Conservation (phyloP, 192 early-diverging fungal species). For the Coemansia sp. region DNA sequence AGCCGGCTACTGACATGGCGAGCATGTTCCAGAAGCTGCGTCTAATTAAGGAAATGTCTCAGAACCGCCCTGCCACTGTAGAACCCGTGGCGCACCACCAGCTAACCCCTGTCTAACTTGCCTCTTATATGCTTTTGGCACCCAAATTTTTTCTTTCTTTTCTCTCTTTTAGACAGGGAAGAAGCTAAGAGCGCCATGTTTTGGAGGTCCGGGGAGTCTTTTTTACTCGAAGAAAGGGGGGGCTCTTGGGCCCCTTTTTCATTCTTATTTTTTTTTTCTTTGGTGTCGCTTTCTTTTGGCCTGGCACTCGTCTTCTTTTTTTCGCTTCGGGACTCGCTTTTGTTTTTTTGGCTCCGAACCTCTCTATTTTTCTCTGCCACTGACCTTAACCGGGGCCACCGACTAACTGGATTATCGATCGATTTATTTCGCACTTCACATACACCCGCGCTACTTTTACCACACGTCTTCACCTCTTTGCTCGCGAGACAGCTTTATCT, state of each 20-base stretch:
- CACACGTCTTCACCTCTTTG: not conserved
- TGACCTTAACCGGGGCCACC: not conserved
- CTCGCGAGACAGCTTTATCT: not conserved
- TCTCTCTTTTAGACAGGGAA: constrained; percentile 4
- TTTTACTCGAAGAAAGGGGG: not conserved
- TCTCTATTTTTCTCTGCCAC: not conserved
- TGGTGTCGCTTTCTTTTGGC: not conserved
- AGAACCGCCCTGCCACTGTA: constrained; percentile 23
- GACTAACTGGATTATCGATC: not conserved
- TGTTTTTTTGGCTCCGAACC: not conserved
- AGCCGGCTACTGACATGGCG: constrained; percentile 19
- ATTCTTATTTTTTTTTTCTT: not conserved
- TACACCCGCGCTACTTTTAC: not conserved
- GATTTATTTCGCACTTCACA: not conserved
- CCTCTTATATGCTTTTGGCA: constrained; percentile 42
- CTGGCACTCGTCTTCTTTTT: not conserved
- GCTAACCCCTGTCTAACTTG: constrained; percentile 39
- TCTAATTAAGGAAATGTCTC: constrained; percentile 31
- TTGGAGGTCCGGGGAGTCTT: not conserved
- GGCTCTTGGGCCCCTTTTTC: not conserved
- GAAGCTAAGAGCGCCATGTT: not conserved
- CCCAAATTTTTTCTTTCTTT: constrained; percentile 3
- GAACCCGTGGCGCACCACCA: constrained; percentile 14
- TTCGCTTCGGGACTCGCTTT: constrained; percentile 5
- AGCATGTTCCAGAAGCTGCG: constrained; percentile 49